Base-by-base conservation (phyloP, 352 stramenopile genomes). In the Globisporangium acanthophoron region DNA sequence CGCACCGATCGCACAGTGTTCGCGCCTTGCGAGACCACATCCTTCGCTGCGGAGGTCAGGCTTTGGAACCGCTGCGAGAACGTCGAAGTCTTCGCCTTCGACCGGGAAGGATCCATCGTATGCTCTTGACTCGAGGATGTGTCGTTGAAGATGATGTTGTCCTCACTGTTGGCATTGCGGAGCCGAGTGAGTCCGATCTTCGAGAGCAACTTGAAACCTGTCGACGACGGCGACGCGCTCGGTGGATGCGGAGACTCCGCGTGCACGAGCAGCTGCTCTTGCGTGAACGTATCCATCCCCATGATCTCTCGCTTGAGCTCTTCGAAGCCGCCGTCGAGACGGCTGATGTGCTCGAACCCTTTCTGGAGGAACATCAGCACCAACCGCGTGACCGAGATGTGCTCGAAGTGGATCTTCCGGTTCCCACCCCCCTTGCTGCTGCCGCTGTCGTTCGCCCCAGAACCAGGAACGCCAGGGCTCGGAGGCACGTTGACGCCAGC, bases 281-380 rank as follows among this genome's bases (percentile, higher is more conserved):
- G 72, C 0, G 72, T 55, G 40, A 87, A 88, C 21, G 66, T 43
- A 21, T 92, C 82, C 66, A 91, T 84, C 4, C 56, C 64, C 41
- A 72, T 52, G 24, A 96, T 88, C 46, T 72, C 74, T 18, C 76
- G 64, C 47, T 90, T 84, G n/a, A 96, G 65, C 41, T 88, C 79
- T 2, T 90, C 81, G 54, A 95, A 94, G 0, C 87, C 83, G 20
- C 86, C 86, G 24, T 92, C 80, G 0, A 96, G 62, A 9, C 82
- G 78, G 56, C 86, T 94, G 18, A 96, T 85, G 49, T 92, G 83
- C 61, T 91, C 81, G 48, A 95, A 96, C 0, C 83, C 86, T 11
- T 93, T 90, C 55, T 94, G 80, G 12, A 94, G 64, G 54, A 96
- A 95, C 71, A 95, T 86, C 8, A 94, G 56, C 41, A 94, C 80